Conservation (phyloP, 1,284 basidiomycete species). For the Cutaneotrichosporon mucoides region DNA sequence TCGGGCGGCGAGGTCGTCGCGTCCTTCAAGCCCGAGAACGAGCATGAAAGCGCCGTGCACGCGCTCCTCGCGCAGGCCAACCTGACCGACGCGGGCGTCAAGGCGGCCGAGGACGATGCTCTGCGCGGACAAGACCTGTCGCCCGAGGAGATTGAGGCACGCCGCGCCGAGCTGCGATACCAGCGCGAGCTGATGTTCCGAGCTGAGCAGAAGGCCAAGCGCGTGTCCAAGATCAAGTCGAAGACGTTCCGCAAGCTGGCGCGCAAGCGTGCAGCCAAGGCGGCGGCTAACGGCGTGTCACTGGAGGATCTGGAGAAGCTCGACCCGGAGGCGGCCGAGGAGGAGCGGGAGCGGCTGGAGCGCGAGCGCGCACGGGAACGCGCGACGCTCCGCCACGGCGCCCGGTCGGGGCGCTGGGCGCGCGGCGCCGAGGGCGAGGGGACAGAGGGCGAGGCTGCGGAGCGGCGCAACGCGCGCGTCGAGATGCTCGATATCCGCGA, state of each 20-base stretch:
- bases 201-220: constrained; percentile 84
- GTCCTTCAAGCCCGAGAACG: constrained; percentile 71
- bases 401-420: constrained; percentile 61
- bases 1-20: constrained; percentile 43
- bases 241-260: constrained; percentile 85
- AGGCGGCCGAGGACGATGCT: constrained; percentile 71
- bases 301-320: constrained; percentile 54
- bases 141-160: constrained; percentile 74
- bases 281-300: constrained; percentile 43
- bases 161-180: constrained; percentile 74
- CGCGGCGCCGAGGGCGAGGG: constrained; percentile 18
- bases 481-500: constrained; percentile 67
- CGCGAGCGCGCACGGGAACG: constrained; percentile 74
- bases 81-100: constrained; percentile 72
- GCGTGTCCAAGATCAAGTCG: constrained; percentile 92
- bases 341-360: constrained; percentile 65
- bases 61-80: constrained; percentile 70
- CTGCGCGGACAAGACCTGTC: constrained; percentile 66
- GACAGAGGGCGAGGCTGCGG: constrained; percentile 32
- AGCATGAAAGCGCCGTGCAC: constrained; percentile 73
- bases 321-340: constrained; percentile 57
- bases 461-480: constrained; percentile 32
- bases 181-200: constrained; percentile 94
- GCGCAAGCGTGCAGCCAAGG: constrained; percentile 67
- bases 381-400: constrained; percentile 73